These are phyloP conservation scores for Stenogyne calaminthoides DNA, from an alignment of 305 asterid species.

Conservation along the genomic window DNA sequence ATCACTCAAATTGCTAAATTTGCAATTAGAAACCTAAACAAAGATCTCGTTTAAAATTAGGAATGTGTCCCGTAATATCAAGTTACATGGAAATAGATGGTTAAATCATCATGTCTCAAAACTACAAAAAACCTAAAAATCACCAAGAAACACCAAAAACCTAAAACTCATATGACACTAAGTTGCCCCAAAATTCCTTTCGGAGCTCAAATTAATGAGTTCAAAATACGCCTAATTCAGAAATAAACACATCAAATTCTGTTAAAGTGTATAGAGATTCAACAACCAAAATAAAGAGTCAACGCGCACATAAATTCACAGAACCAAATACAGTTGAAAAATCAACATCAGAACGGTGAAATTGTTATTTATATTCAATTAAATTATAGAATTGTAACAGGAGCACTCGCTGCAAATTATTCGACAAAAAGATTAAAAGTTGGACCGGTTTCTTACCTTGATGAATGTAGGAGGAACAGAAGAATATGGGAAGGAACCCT, in stretches of 20 bases:
- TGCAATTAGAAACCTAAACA: neutral
- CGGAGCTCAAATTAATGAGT: neutral
- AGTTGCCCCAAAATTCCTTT: neutral
- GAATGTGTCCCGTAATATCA: neutral
- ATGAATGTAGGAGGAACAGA: conserved; percentile 6
- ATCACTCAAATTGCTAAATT: neutral
- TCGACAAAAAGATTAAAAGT: neutral
- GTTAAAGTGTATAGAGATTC: neutral
- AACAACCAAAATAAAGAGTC: neutral
- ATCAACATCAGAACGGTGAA: neutral
- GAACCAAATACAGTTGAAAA: conserved; percentile 8
- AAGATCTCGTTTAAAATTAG: neutral
- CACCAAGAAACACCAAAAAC: neutral
- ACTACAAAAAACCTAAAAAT: neutral
- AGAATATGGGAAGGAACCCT: conserved; percentile 34
- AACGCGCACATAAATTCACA: neutral
- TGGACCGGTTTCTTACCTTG: conserved; percentile 21
- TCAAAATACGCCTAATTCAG: neutral
- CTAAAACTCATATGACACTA: neutral
- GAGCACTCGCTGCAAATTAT: neutral
- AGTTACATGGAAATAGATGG: neutral
- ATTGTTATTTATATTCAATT: neutral
- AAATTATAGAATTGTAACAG: neutral
- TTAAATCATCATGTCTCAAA: neutral
- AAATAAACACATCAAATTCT: neutral